These are phyloP conservation scores for Przewalskia tangutica DNA, from an alignment of 257 asterid species.

Conservation along the genomic window DNA sequence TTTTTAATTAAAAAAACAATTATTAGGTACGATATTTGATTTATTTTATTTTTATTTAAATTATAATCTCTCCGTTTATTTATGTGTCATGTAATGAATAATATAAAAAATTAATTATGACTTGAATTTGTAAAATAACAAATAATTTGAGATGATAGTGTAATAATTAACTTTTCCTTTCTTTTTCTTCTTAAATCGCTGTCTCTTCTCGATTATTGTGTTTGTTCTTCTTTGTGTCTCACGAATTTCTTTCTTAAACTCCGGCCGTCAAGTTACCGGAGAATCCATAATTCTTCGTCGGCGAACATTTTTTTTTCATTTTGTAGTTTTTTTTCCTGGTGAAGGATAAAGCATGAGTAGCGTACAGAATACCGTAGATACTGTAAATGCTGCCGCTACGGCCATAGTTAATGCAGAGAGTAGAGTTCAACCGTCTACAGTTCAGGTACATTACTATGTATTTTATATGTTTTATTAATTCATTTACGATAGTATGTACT, in stretches of 20 bases:
- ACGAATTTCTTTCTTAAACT: constrained; percentile 42
- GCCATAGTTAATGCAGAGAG: constrained; percentile 85
- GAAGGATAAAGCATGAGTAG: constrained; percentile 44
- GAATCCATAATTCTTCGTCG: constrained; percentile 2
- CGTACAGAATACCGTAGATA: constrained; percentile 73
- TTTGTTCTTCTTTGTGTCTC: constrained; percentile 48
- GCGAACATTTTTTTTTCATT: too few relatives aligned
- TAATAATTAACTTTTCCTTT: not conserved
- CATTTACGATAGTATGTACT: not conserved
- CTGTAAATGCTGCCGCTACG: constrained; percentile 92
- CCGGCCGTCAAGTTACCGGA: constrained; percentile 29
- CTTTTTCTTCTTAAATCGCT: constrained; percentile 28
- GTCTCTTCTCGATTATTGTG: constrained; percentile 44
- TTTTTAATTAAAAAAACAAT: too few relatives aligned
- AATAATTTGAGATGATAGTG: too few relatives aligned
- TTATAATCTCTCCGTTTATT: too few relatives aligned
- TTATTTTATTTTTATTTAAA: too few relatives aligned
- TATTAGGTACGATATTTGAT: too few relatives aligned
- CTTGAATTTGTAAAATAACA: too few relatives aligned
- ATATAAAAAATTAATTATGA: too few relatives aligned
- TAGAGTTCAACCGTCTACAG: constrained; percentile 78
- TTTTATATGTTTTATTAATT: not conserved
- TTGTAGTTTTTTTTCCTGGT: not conserved
- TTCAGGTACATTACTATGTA: constrained; percentile 38
- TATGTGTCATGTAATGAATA: too few relatives aligned